phyloP scores from a whole-genome alignment of 352 stramenopile species.

The Globisporangium lucens region DNA sequence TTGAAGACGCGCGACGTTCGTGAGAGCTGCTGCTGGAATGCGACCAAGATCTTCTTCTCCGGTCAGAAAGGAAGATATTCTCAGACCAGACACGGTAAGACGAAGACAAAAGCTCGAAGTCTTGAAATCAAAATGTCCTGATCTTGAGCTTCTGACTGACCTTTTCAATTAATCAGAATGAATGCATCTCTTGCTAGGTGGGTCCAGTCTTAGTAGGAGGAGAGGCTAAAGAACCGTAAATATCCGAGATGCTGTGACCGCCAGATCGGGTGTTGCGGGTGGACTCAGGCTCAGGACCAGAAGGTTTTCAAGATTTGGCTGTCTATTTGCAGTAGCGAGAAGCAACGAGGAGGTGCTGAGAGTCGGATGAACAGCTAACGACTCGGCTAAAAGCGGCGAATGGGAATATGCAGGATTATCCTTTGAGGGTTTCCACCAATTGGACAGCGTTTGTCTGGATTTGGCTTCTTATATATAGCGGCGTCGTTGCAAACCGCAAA shows the following conservation, averaged over 20 bases:
- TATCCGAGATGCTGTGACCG: not conserved
- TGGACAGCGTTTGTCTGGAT: conserved; percentile 3
- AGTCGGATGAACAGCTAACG: not conserved
- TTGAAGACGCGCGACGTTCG: not conserved
- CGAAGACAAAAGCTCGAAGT: not conserved
- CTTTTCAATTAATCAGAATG: not conserved
- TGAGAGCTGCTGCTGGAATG: not conserved
- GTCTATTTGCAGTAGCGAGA: not conserved
- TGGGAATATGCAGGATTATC: conserved; percentile 7
- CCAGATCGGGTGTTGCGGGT: not conserved
- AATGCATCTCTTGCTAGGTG: not conserved
- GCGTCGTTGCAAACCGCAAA: conserved; percentile 6
- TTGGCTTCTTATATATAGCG: conserved; percentile 10
- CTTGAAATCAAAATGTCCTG: not conserved
- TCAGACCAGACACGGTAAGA: not conserved
- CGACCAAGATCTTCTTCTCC: not conserved
- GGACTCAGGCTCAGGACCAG: not conserved
- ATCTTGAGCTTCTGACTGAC: not conserved
- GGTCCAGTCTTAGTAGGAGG: not conserved
- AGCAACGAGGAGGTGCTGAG: not conserved
- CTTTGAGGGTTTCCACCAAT: conserved; percentile 9
- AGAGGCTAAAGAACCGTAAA: not conserved
- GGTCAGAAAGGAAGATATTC: not conserved
- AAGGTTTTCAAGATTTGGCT: not conserved
- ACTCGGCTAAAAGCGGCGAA: conserved; percentile 4